Evolutionary conservation across 1,284 basidiomycete species (phyloP), one percentile per base, ranked within the genome.

Genomic region (Cryptococcus sp.): DNA sequence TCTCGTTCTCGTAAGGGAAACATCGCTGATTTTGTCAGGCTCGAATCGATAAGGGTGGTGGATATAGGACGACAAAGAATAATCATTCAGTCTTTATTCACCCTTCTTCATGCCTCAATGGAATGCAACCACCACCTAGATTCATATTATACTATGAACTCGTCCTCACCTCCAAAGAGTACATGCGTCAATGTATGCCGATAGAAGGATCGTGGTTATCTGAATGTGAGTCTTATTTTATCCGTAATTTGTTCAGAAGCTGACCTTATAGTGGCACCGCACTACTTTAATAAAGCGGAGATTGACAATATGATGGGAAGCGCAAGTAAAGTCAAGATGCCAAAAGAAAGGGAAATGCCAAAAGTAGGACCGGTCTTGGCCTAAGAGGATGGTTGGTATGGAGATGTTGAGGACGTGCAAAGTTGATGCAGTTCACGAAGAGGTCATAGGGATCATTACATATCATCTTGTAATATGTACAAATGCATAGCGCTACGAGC

Each of bases 31-130:
- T 33, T n/a, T 14, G 52, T 4, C 61, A 90, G 89, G 90, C 89
- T 3, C 84, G 88, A 63, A 76, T 95, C 46, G 90, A 94, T 73
- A 91, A 89, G 76, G 90, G 88, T 60, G 91, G 91, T 1, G 91
- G 93, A 46, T 97, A 96, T 76, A 83, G 91, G 48, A 94, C 90
- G 11, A 82, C 94, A 62, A 98, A 98, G 78, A 95, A 93, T 14
- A 90, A 87, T 71, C 91, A 95, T 67, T 92, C 93, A 1, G 92
- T 98, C 47, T 89, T 96, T 71, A 88, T 98, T 52, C 96, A 98
- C 70, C 96, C 96, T 0, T 95, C 91, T 2, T 95, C 91, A 4
- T 88, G 90, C 71, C 78, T 98, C 61, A 94, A 98, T 83, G 90
- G 97, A 66, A 85, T 87, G 70, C 92, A 97, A 64, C 96, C 96